These are phyloP conservation scores for Phytophthora capsici DNA, from an alignment of 352 stramenopile genomes.

Conservation along the genomic window DNA sequence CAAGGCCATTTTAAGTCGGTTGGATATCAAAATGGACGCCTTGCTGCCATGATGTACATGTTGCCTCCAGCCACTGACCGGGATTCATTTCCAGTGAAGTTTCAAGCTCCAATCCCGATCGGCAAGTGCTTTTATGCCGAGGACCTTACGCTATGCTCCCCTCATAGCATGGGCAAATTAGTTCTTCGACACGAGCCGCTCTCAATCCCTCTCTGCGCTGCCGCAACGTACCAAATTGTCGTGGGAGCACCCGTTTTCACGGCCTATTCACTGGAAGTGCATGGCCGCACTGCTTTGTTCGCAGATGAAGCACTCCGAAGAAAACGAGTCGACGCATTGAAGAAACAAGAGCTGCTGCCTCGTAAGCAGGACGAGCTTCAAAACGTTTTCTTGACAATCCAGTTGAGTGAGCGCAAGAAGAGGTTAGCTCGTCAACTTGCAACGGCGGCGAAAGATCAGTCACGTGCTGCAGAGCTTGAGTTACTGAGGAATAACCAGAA, in stretches of 20 bases:
- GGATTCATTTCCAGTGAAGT: slow-evolving; percentile 13
- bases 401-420: slow-evolving; percentile 77
- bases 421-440: slow-evolving; percentile 54
- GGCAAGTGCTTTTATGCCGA: slow-evolving; percentile 57
- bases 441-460: slow-evolving; percentile 53
- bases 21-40: slow-evolving; percentile 75
- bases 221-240: slow-evolving; percentile 77
- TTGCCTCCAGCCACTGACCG: slow-evolving; percentile 33
- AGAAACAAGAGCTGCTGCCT: slow-evolving; percentile 72
- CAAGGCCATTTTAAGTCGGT: slow-evolving; percentile 76
- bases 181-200: slow-evolving; percentile 68
- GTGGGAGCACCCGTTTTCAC: slow-evolving; percentile 74
- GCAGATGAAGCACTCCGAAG: slow-evolving; percentile 54
- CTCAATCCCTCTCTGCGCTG: slow-evolving; percentile 51
- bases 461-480: slow-evolving; percentile 54
- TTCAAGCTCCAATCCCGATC: slow-evolving; percentile 47
- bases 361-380: slow-evolving; percentile 63
- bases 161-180: slow-evolving; percentile 70
- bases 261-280: slow-evolving; percentile 71
- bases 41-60: slow-evolving; percentile 83
- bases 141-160: slow-evolving; percentile 70
- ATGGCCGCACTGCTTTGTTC: slow-evolving; percentile 50
- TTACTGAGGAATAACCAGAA: slow-evolving; percentile 52
- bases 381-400: slow-evolving; percentile 74
- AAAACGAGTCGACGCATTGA: slow-evolving; percentile 61